Conservation (phyloP, 179 eudicot species). For the Spergularia azorica region DNA sequence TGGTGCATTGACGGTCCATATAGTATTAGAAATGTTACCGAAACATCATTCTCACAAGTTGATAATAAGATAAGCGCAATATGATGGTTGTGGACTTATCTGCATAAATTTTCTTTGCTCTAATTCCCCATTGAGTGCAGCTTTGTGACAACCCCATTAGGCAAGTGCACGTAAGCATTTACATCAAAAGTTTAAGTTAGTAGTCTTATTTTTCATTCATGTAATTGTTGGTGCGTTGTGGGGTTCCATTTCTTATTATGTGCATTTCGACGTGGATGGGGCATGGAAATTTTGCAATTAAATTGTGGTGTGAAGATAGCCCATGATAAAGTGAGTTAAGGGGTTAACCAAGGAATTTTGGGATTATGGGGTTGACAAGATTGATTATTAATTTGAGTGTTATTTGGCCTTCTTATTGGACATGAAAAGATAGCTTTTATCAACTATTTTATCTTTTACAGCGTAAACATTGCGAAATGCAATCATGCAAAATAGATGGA, state of each 20-base stretch:
- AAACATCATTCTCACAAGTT: constrained; percentile 17
- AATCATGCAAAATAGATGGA: neutral
- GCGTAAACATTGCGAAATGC: neutral
- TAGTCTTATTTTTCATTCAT: neutral
- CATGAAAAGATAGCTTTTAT: constrained; percentile 6
- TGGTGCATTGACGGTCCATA: constrained; percentile 12
- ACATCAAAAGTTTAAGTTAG: constrained; percentile 2
- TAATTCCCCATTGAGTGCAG: constrained; percentile 24
- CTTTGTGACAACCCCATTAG: constrained; percentile 32
- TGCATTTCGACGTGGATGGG: constrained; percentile 32
- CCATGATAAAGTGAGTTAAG: neutral
- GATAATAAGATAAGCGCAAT: constrained; percentile 32
- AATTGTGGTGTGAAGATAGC: constrained; percentile 15
- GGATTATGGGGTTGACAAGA: constrained; percentile 20
- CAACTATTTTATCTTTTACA: neutral
- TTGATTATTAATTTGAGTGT: constrained; percentile 15
- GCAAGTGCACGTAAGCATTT: constrained; percentile 25
- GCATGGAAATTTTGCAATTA: constrained; percentile 19
- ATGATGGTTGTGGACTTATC: constrained; percentile 31
- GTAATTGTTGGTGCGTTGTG: constrained; percentile 24
- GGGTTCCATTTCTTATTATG: constrained; percentile 19
- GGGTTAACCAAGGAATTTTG: constrained; percentile 23
- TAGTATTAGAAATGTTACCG: neutral
- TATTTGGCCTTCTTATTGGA: neutral
- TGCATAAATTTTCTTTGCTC: constrained; percentile 25